Percentiles rank a stretch among this genome's conserved stretches.
Conservation (phyloP, 2,329 filamentous ascomycete genomes). For the Aspergillus piperis region DNA sequence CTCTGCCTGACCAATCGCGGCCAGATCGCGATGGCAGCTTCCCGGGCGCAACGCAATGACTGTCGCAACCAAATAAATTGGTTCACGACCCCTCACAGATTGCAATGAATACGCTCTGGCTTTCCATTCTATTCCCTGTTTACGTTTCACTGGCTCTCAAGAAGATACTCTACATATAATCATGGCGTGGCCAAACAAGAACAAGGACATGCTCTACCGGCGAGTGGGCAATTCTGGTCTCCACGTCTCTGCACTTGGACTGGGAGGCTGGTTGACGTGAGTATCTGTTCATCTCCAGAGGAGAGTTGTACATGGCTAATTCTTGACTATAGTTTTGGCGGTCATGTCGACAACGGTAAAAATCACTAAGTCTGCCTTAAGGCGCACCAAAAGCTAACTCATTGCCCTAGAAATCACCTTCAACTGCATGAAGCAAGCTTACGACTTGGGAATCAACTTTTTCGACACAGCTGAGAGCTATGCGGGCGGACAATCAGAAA, state of each 20-base stretch:
- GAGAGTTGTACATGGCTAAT: not conserved
- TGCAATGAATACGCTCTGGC: not conserved
- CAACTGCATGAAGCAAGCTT: conserved; percentile 54
- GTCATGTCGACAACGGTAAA: conserved; percentile 66
- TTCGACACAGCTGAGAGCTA: conserved; percentile 62
- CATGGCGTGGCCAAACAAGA: conserved; percentile 29
- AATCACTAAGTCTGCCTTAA: not conserved
- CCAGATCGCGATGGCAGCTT: not conserved
- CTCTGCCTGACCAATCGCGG: not conserved
- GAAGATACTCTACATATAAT: not conserved
- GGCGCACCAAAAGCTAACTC: not conserved
- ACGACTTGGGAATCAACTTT: conserved; percentile 59
- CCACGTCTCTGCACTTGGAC: conserved; percentile 70
- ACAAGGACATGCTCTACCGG: conserved; percentile 66
- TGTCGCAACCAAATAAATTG: conserved; percentile 10
- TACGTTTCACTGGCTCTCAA: not conserved
- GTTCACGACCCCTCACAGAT: not conserved
- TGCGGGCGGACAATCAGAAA: conserved; percentile 54
- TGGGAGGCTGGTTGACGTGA: conserved; percentile 53
- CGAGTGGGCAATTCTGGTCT: conserved; percentile 71
- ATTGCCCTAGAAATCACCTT: conserved; percentile 24
- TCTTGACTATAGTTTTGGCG: conserved; percentile 53
- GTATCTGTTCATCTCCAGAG: not conserved
- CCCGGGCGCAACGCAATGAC: not conserved
- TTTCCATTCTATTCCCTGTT: not conserved